A percentile compares a stretch with the other conserved stretches of the same genome.
Conservation (phyloP, 345 rosid genomes). For the Eucalyptus cloeziana region DNA sequence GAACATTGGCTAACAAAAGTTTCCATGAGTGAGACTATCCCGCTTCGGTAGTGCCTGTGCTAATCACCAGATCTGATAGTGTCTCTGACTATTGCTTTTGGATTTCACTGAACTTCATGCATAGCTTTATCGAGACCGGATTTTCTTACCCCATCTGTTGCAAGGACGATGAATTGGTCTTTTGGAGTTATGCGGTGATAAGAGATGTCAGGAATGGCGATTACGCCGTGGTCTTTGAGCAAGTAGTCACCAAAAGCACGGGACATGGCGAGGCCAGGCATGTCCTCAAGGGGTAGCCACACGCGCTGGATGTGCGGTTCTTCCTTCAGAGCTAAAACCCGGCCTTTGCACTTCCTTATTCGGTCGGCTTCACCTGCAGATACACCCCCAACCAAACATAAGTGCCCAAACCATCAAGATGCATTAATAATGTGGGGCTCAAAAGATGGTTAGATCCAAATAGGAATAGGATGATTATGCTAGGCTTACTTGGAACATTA, state of each 20-base stretch:
- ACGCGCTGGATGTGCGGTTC: conserved; percentile 78
- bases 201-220: conserved; percentile 61
- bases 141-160: conserved; percentile 66
- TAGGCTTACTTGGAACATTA: conserved; percentile 46
- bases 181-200: conserved; percentile 31
- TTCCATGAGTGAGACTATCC: not conserved
- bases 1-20: not conserved
- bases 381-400: not conserved
- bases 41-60: not conserved
- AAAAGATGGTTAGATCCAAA: not conserved
- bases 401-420: not conserved
- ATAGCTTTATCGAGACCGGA: not conserved
- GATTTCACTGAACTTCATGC: not conserved
- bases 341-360: conserved; percentile 59
- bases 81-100: not conserved
- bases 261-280: conserved; percentile 95
- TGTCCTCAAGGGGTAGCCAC: conserved; percentile 73
- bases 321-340: conserved; percentile 55
- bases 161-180: conserved; percentile 59
- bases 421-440: not conserved
- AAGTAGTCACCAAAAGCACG: conserved; percentile 79
- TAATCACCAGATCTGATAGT: not conserved
- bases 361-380: conserved; percentile 70
- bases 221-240: conserved; percentile 63
- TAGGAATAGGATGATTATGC: not conserved